Evolutionary conservation across 345 rosid species (phyloP), one percentile per base, ranked within the genome.

Genomic region (Hibiscus tridactylites): DNA sequence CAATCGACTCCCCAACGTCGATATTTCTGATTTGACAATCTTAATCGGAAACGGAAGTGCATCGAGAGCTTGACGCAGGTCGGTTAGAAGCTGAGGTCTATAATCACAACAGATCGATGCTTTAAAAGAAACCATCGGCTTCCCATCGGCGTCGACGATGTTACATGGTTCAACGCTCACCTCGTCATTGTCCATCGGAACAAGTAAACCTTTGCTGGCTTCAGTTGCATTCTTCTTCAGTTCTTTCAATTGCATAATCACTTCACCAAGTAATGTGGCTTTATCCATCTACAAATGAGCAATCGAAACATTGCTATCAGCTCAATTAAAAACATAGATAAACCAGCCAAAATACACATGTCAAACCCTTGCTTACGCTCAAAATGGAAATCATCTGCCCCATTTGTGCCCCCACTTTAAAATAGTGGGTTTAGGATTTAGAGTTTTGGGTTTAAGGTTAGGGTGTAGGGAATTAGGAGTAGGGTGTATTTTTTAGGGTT

Each of bases 191-290:
- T 85, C 90, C 71, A 75, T 31, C 39, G 95, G 95, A 70, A 87
- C 49, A 67, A 84, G 81, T 70, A 69, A 79, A 52, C 85, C 91
- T 72, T 73, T 64, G 53, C 81, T 73, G 13, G 87, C 79, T 79
- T 82, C 88, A 6, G 52, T 37, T n/a, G 90, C 84, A 17, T 17
- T 76, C 63, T 73, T 82, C 76, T 87, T 77, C 57, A 87, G 83
- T 63, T 78, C 85, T 65, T 83, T 86, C 72, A 86, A 76, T 71
- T 89, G 80, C 42, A 37, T 68, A 24, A 84, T 77, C 16, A 89
- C 91, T 79, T 83, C 86, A 59, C 84, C 90, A 61, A 89, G 88
- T 81, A 89, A 81, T 58, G 91, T 77, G 35, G 91, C 90, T 65
- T 89, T 89, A 86, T 89, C 95, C 95, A 87, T 86, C 91, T 87